Evolutionary conservation across 495 filamentous ascomycete genomes (phyloP), one percentile per base, ranked within the genome.

Genomic region (Xylaria intraflava): DNA sequence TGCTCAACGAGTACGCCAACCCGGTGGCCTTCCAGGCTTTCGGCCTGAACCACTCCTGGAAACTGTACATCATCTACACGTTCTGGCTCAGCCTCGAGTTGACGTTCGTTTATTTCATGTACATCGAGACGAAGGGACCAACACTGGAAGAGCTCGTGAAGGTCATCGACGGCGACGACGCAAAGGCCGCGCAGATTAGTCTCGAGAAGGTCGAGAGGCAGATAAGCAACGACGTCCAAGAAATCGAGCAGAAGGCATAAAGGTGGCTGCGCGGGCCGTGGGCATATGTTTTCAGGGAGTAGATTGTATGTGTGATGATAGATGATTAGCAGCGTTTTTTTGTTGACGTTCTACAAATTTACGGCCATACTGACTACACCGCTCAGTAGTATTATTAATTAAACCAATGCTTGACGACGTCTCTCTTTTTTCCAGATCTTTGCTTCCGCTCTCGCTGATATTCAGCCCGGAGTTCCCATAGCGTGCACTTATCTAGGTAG

Each of bases 131-230:
- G 41, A 76, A 75, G 54, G 80, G 81, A 46, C 78, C 78, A 12
- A 82, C 81, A 14, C 75, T 85, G 44, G 83, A 86, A 69, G 83
- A 85, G 66, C 78, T 87, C 6, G 77, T 74, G 51, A 76, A 74
- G 67, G 69, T 80, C 65, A 81, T 84, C 58, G 81, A 83, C 46
- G 80, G 81, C 29, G 76, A 83, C 11, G 66, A 71, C 0, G 80
- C 81, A 36, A 64, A 74, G 33, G 73, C 78, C 6, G 75, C 64
- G 23, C 62, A 64, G 42, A 30, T 76, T 42, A 61, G 73, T 50
- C 61, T 76, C 49, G 61, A 63, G 53, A 60, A 73, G 62, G 62
- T 75, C 10, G 66, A 68, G 59, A 62, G 65, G 61, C 61, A 66
- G 44, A 50, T 61, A 2, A 64, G 62, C 19, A 60, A 67, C 39